A percentile compares a stretch with the other conserved stretches of the same genome.
phyloP scores from a whole-genome alignment of 1,284 basidiomycete genomes.

The Trametes polyzona region DNA sequence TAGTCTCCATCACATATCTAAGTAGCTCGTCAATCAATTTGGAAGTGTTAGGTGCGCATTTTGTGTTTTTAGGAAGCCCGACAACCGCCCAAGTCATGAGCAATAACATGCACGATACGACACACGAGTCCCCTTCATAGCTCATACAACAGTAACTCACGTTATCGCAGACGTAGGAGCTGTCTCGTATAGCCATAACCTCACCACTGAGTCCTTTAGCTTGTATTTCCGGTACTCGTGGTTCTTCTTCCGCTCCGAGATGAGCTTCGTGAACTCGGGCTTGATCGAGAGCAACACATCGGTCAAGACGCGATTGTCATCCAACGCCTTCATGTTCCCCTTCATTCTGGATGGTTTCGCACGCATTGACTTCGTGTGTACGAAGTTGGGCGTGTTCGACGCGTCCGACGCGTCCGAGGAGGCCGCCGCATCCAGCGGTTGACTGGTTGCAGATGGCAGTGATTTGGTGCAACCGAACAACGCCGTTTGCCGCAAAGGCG shows the following conservation, averaged over 20 bases:
- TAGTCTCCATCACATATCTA: constrained; percentile 36
- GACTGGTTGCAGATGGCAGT: not conserved
- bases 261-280: constrained; percentile 36
- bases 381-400: not conserved
- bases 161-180: constrained; percentile 35
- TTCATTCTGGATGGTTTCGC: not conserved
- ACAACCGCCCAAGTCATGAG: not conserved
- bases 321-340: not conserved
- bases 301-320: constrained; percentile 32
- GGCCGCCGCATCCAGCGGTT: not conserved
- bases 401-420: not conserved
- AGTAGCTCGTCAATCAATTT: no score
- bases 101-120: not conserved
- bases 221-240: constrained; percentile 42
- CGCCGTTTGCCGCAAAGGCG: constrained; percentile 2
- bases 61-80: not conserved
- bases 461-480: constrained; percentile 4
- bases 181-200: constrained; percentile 40
- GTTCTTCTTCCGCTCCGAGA: constrained; percentile 38
- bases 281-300: constrained; percentile 38
- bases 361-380: not conserved
- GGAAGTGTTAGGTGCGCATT: not conserved
- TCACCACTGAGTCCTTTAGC: constrained; percentile 32
- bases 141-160: constrained; percentile 27
- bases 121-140: not conserved